A percentile compares a stretch with the other conserved stretches of the same genome.
Conservation (phyloP, 2,329 filamentous ascomycete genomes). For the Fusarium tanahbumbuense region DNA sequence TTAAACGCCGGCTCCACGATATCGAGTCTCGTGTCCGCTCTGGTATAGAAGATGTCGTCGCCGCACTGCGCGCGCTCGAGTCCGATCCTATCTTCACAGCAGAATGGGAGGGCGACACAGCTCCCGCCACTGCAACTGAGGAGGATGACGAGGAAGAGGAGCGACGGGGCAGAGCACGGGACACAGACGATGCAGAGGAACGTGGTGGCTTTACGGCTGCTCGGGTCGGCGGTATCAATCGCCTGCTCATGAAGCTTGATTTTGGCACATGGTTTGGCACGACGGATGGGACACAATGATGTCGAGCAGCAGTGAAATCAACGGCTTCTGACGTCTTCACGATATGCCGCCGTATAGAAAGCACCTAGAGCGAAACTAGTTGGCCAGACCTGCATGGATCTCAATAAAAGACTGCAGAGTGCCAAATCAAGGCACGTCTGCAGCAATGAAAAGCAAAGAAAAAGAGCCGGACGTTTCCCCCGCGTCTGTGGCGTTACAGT, state of each 20-base stretch:
- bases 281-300: slow-evolving; percentile 40
- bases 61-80: slow-evolving; percentile 60
- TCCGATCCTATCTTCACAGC: slow-evolving; percentile 58
- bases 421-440: slow-evolving; percentile 34
- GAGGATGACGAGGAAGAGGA: slow-evolving; percentile 23
- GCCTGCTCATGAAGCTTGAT: slow-evolving; percentile 91
- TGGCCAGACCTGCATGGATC: slow-evolving; percentile 14
- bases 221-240: slow-evolving; percentile 82
- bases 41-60: slow-evolving; percentile 76
- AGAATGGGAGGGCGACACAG: slow-evolving; percentile 55
- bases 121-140: slow-evolving; percentile 22
- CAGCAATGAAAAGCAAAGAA: slow-evolving; percentile 27
- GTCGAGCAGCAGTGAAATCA: slow-evolving; percentile 17
- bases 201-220: slow-evolving; percentile 70
- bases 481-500: slow-evolving; percentile 45
- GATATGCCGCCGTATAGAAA: not conserved
- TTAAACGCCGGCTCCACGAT: slow-evolving; percentile 71
- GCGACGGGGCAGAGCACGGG: slow-evolving; percentile 44
- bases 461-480: slow-evolving; percentile 17
- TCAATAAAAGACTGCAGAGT: slow-evolving; percentile 11
- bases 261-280: slow-evolving; percentile 68
- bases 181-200: slow-evolving; percentile 55
- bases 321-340: slow-evolving; percentile 17
- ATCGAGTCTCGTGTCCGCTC: slow-evolving; percentile 73
- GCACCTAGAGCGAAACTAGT: not conserved